Conservation (phyloP, 2,329 filamentous ascomycete species). For the Neonectria faginata region DNA sequence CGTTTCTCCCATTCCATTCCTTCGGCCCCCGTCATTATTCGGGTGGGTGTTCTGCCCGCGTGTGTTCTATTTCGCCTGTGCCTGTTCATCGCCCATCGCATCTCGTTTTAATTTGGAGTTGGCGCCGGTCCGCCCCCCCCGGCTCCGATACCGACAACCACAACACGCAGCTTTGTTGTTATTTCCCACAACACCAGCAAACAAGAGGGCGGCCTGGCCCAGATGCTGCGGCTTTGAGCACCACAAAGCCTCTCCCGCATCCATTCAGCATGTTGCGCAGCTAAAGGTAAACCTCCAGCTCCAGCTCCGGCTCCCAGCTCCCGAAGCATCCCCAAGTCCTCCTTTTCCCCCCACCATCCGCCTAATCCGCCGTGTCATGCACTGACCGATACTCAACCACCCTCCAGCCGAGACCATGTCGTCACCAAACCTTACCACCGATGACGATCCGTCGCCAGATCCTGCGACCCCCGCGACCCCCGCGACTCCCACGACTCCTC, state of each 20-base stretch:
- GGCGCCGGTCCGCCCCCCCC: constrained; percentile 10
- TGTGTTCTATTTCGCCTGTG: constrained; percentile 2
- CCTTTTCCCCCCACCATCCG: constrained; percentile 15
- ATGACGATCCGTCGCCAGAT: constrained; percentile 44
- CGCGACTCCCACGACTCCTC: constrained; percentile 34
- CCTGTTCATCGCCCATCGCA: constrained; percentile 11
- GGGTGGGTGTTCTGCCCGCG: background rate
- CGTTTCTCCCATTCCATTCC: constrained; percentile 12
- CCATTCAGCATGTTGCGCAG: constrained; percentile 45
- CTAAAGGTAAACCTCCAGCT: constrained; percentile 40
- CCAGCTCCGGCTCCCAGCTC: constrained; percentile 9
- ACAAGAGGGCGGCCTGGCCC: constrained; percentile 11
- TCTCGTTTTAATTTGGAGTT: constrained; percentile 13
- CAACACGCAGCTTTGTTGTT: constrained; percentile 23
- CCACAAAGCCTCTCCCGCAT: constrained; percentile 25
- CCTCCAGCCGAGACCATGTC: constrained; percentile 43
- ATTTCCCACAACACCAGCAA: constrained; percentile 14
- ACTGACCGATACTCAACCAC: constrained; percentile 31
- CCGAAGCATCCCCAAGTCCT: background rate
- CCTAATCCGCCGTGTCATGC: constrained; percentile 30
- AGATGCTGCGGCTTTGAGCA: constrained; percentile 18
- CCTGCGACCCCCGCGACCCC: constrained; percentile 24
- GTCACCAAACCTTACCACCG: constrained; percentile 42
- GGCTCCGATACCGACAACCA: constrained; percentile 15
- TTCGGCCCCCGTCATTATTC: constrained; percentile 19